These are phyloP conservation scores for Pascua sp. DNA, from an alignment of 1,284 basidiomycete genomes.

Conservation along the genomic window DNA sequence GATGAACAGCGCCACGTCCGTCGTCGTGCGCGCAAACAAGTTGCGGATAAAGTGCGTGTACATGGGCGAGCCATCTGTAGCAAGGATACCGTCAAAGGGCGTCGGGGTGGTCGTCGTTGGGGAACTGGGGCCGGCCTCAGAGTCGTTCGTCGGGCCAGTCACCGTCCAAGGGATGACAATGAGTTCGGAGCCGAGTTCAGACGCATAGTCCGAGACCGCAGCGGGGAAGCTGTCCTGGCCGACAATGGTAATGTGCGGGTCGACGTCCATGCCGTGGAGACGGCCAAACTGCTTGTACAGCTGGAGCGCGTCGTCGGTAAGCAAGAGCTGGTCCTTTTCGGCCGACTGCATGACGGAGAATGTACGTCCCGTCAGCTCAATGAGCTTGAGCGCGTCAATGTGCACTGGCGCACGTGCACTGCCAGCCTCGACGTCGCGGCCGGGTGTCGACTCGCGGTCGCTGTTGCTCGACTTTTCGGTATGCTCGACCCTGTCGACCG, in stretches of 20 bases:
- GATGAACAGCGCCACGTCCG: slow-evolving; percentile 75
- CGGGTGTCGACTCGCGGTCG: slow-evolving; percentile 1
- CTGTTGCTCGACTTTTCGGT: not conserved
- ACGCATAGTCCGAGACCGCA: slow-evolving; percentile 65
- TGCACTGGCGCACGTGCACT: slow-evolving; percentile 9
- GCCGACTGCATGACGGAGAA: slow-evolving; percentile 80
- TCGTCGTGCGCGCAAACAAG: slow-evolving; percentile 63
- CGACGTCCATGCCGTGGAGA: slow-evolving; percentile 66
- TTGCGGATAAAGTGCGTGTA: slow-evolving; percentile 76
- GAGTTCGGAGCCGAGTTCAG: slow-evolving; percentile 63
- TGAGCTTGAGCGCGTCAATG: slow-evolving; percentile 74
- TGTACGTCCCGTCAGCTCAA: slow-evolving; percentile 81
- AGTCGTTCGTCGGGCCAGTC: slow-evolving; percentile 9
- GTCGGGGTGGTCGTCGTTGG: slow-evolving; percentile 48
- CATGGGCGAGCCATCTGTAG: slow-evolving; percentile 49
- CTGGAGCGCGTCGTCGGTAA: slow-evolving; percentile 72
- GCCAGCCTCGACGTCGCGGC: not conserved
- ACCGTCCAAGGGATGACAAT: slow-evolving; percentile 76
- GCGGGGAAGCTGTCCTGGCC: slow-evolving; percentile 66
- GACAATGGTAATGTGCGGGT: slow-evolving; percentile 62
- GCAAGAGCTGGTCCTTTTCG: slow-evolving; percentile 63
- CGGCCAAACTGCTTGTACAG: slow-evolving; percentile 73
- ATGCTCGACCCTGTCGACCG: slow-evolving; percentile 1
- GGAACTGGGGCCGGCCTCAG: slow-evolving; percentile 53
- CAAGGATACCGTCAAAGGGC: slow-evolving; percentile 44